These are phyloP conservation scores for Fomitopsis palustris DNA, from an alignment of 1,284 basidiomycete genomes.

Conservation along the genomic window DNA sequence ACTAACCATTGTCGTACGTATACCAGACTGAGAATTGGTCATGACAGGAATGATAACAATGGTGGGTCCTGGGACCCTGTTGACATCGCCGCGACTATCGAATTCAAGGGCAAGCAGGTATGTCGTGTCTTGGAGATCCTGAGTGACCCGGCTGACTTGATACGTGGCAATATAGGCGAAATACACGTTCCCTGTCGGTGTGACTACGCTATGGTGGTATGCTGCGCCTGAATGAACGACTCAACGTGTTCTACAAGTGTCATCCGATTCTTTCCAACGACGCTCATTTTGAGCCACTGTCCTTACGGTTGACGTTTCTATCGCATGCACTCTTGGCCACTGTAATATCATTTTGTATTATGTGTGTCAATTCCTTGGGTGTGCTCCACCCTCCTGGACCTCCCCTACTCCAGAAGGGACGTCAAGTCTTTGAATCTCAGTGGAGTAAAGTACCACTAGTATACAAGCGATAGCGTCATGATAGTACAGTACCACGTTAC, in stretches of 20 bases:
- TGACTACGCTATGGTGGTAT: background rate
- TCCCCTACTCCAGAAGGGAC: too few relatives aligned
- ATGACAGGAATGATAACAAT: constrained; percentile 44
- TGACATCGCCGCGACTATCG: constrained; percentile 61
- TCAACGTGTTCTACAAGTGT: background rate
- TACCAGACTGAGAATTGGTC: constrained; percentile 2
- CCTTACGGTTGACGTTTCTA: too few relatives aligned
- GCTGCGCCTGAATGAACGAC: background rate
- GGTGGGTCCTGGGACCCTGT: constrained; percentile 56
- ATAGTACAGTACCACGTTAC: background rate
- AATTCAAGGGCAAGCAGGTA: constrained; percentile 67
- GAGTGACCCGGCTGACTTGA: background rate
- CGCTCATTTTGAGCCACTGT: background rate
- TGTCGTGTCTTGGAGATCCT: too few relatives aligned
- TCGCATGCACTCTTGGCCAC: background rate
- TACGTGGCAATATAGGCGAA: constrained; percentile 39
- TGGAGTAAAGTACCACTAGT: background rate
- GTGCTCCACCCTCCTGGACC: too few relatives aligned
- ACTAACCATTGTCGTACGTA: too few relatives aligned
- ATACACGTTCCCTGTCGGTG: constrained; percentile 58
- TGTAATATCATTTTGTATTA: background rate
- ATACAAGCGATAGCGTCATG: background rate
- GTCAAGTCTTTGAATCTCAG: too few relatives aligned
- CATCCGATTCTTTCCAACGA: background rate
- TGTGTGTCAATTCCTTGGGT: too few relatives aligned